phyloP scores from a whole-genome alignment of 2,329 filamentous ascomycete genomes.

The Diplocarpon mali region DNA sequence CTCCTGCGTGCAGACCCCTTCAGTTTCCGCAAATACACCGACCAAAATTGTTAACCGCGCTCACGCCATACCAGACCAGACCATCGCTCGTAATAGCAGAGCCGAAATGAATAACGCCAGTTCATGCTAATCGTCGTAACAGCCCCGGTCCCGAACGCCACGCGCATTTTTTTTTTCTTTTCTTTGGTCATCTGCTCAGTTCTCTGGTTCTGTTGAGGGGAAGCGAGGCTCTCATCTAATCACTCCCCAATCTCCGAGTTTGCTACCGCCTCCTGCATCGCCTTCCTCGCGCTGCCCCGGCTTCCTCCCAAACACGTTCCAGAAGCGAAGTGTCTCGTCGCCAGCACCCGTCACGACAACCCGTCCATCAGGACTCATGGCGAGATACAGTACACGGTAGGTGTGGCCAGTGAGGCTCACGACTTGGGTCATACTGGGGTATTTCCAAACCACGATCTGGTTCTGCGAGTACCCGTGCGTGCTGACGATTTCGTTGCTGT shows the following conservation, averaged over 20 bases:
- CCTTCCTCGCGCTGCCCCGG: constrained; percentile 58
- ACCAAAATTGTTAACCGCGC: no score
- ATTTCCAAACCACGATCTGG: constrained; percentile 99
- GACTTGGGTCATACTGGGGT: constrained; percentile 95
- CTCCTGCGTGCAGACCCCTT: no score
- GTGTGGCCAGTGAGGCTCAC: constrained; percentile 93
- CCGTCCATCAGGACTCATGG: constrained; percentile 93
- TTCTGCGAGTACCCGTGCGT: constrained; percentile 98
- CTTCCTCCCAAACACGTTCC: constrained; percentile 87
- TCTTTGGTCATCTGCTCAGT: no score
- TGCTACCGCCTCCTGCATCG: constrained; percentile 46
- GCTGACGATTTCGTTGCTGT: constrained; percentile 93
- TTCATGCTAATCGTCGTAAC: no score
- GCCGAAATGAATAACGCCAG: no score
- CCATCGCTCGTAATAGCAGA: no score
- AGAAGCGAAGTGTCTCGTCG: constrained; percentile 92
- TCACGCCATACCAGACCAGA: no score
- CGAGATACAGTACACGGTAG: constrained; percentile 88
- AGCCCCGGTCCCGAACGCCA: no score
- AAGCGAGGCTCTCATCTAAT: constrained; percentile 47
- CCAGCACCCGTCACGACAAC: constrained; percentile 92
- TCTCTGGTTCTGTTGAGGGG: background rate
- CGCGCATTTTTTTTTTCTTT: no score
- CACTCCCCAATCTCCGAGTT: constrained; percentile 69
- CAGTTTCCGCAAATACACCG: no score